Conservation (phyloP, 1,284 basidiomycete genomes). For the Singerocomus inundabilis region DNA sequence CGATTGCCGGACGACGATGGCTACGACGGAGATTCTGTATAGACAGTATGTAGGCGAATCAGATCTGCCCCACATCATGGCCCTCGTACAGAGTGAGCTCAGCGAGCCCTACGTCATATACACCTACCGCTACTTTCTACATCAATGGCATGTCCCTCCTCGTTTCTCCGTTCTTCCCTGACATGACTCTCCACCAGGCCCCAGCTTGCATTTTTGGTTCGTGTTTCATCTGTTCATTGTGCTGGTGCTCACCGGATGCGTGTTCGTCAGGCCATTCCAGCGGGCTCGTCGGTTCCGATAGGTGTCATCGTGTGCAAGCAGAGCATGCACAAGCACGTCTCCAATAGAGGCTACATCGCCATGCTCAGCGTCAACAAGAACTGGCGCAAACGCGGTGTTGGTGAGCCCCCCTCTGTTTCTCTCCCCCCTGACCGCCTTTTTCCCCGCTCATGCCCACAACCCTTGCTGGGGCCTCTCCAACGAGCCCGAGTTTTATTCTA, state of each 20-base stretch:
- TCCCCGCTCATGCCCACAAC: constrained; percentile 1
- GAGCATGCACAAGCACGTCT: constrained; percentile 74
- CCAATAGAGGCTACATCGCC: constrained; percentile 93
- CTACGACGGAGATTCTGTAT: constrained; percentile 57
- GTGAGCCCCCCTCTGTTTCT: constrained; percentile 41
- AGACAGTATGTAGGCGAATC: constrained; percentile 72
- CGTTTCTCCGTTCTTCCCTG: background rate
- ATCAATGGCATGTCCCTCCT: constrained; percentile 72
- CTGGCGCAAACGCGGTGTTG: constrained; percentile 88
- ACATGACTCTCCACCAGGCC: constrained; percentile 61
- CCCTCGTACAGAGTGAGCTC: constrained; percentile 87
- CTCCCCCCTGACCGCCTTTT: no score
- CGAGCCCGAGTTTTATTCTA: no score
- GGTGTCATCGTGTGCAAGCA: constrained; percentile 97
- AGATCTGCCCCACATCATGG: constrained; percentile 80
- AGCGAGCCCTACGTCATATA: constrained; percentile 96
- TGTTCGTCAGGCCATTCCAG: constrained; percentile 37
- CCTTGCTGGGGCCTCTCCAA: background rate
- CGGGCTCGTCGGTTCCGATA: constrained; percentile 59
- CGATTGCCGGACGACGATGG: background rate
- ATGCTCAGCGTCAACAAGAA: constrained; percentile 89
- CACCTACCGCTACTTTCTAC: constrained; percentile 91
- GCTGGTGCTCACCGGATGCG: constrained; percentile 4
- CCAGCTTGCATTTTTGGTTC: constrained; percentile 86
- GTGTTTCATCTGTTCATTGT: constrained; percentile 17